Evolutionary conservation across 164 flowering plant species (phyloP), one percentile per base, ranked within the genome.

Genomic region (Vitis rotundifolia): DNA sequence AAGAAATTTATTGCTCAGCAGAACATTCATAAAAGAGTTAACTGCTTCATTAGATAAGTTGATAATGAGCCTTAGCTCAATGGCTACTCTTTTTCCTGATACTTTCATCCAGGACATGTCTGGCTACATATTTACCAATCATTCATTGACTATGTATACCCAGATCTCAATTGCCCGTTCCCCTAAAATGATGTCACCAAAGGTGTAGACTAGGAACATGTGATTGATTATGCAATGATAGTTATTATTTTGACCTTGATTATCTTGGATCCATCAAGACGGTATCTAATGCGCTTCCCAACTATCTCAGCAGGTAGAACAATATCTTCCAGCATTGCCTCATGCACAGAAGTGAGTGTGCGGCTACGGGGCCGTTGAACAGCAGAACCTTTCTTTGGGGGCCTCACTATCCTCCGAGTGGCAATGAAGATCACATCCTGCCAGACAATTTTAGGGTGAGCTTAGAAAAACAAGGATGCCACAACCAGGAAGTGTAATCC

Each of bases 361-460:
- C 96, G 89, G 77, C 81, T 81, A 58, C 97, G 87, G 10, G 98
- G 98, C 14, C 96, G 70, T 65, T 86, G 85, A 56, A 61, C 94
- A 50, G 98, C 97, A 44, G 96, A 88, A 22, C 98, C 98, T 68
- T 92, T 94, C 91, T 94, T 94, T 71, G 98, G 98, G 11, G 97
- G 97, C 74, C 97, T 85, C 86, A 89, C 8, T 11, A 92, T 91
- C 77, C 97, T 90, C 61, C 97, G 70, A 49, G 91, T 89, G 49
- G 98, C 93, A 80, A 90, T 83, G 63, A 94, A 14, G 52, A 94
- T 75, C 5, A 94, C 98, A 80, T 94, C 97, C 98, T 94, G 70
- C 49, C 26, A 63, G 26, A 59, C 44, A 16, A 57, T 49, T 10
- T 59, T 6, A 56, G 9, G 9, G 16, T 26, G 44, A 59, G 15